Conservation (phyloP, 1,139 yeast genomes). For the Debaryomycetaceae sp. region DNA sequence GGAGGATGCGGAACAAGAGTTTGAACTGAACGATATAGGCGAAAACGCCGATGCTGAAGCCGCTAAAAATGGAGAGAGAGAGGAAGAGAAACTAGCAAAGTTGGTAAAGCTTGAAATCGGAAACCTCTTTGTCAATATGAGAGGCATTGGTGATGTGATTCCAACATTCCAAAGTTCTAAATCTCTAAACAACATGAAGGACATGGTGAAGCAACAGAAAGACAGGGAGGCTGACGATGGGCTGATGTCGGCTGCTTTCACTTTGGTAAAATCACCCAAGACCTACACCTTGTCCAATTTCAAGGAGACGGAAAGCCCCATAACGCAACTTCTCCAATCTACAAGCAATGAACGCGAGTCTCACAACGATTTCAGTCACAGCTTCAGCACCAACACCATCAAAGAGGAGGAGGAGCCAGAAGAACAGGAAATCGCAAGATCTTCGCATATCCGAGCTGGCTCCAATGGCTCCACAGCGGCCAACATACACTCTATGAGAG, state of each 20-base stretch:
- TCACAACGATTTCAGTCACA: conserved; percentile 17
- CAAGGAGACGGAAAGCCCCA: conserved; percentile 38
- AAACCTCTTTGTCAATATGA: conserved; percentile 33
- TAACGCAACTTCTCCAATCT: conserved; percentile 31
- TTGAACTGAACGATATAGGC: conserved; percentile 1
- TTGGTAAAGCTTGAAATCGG: conserved; percentile 37
- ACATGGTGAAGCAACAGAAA: conserved; percentile 8
- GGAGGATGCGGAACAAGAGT: conserved; percentile 23
- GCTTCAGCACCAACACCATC: conserved; percentile 36
- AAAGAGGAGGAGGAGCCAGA: conserved; percentile 42
- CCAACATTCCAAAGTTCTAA: conserved; percentile 36
- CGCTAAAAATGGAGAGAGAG: conserved; percentile 7
- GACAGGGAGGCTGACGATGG: conserved; percentile 1
- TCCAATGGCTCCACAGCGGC: neutral
- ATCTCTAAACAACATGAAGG: conserved; percentile 29
- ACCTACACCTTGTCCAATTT: conserved; percentile 38
- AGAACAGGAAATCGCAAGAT: conserved; percentile 17
- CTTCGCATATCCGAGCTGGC: neutral
- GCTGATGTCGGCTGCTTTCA: conserved; percentile 11
- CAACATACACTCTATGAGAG: too few species aligned
- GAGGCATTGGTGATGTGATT: conserved; percentile 34
- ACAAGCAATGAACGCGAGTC: conserved; percentile 10
- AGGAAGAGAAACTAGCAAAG: conserved; percentile 31
- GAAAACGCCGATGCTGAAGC: conserved; percentile 6
- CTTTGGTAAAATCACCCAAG: conserved; percentile 43